Evolutionary conservation across 257 asterid genomes (phyloP), one percentile per base, ranked within the genome.

Genomic region (Solanum ossicruentum): DNA sequence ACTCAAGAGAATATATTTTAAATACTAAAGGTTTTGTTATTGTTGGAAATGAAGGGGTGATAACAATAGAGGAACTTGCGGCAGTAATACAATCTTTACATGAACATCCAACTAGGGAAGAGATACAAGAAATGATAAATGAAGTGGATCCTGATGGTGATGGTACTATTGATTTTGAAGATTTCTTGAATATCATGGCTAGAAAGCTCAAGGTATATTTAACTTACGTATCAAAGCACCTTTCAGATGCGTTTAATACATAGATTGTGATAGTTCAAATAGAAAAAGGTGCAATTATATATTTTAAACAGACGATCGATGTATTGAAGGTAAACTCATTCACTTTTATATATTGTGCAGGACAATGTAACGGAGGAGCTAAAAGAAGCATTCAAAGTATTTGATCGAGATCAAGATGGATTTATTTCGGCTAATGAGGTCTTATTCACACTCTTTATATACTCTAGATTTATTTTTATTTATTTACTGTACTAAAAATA

Each of bases 401-500:
- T 93, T 73, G 97, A 93, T 56, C 87, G 94, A 45, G 97, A 93
- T 87, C 97, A 92, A 88, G 97, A 93, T 86, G 97, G 97, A 69
- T 92, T 91, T 91, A 93, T 93, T 79, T 93, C 97, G 0, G 91
- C 95, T 39, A 65, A 80, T 39, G 97, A 93, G 95, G 95, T 93
- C 18, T 17, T 81, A 17, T 52, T 4, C 83, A 10, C 66, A 52
- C 20, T 17, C 26, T 28, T 28, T 32, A 32, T 20, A 3, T 23
- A 20, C 26, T 0, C 17, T 55, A 10, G 9, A 12, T 57, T 57
- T 0, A 55, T 57, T 57, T 57, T 57, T 57, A 57, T 0, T 18
- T 57, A 10, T 57, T 57, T 2, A 5, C 0, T 20, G 9, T 58
- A 20, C 3, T 58, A 20, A 58, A 58, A 58, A 58, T 58, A 8